Percentiles rank a stretch among this genome's conserved stretches.
Conservation (phyloP, 2,329 filamentous ascomycete genomes). For the Colletotrichum sansevieriae region DNA sequence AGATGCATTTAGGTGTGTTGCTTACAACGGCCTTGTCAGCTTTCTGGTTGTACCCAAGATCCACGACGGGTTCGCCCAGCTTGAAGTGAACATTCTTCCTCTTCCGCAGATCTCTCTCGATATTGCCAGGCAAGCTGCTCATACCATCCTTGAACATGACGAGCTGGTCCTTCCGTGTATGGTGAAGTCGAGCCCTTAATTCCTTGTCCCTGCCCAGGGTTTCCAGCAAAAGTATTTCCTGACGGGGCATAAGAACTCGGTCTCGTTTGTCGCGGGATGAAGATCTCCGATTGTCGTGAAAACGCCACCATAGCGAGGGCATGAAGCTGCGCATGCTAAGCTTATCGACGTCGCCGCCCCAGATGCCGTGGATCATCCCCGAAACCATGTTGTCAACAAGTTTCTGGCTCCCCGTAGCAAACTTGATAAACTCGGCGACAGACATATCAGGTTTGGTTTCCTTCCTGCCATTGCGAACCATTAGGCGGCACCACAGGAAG, state of each 20-base stretch:
- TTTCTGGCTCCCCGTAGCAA: conserved; percentile 63
- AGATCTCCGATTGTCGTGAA: neutral
- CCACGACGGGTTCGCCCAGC: conserved; percentile 60
- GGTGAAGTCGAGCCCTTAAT: conserved; percentile 25
- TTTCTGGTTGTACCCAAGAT: conserved; percentile 56
- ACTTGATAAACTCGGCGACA: conserved; percentile 74
- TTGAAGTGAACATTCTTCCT: conserved; percentile 73
- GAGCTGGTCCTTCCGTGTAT: conserved; percentile 29
- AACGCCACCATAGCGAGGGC: conserved; percentile 61
- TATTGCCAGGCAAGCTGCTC: conserved; percentile 67
- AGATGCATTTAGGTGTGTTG: neutral
- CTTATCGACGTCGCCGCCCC: conserved; percentile 87
- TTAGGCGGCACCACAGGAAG: conserved; percentile 52
- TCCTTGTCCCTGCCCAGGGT: conserved; percentile 46
- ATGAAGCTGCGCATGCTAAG: conserved; percentile 77
- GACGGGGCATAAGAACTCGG: conserved; percentile 45
- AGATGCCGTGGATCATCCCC: conserved; percentile 86
- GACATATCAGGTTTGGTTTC: conserved; percentile 71
- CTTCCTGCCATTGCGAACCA: conserved; percentile 24
- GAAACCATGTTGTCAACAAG: conserved; percentile 81
- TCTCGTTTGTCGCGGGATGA: conserved; percentile 31
- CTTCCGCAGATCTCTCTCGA: conserved; percentile 63
- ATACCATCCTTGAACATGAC: conserved; percentile 72
- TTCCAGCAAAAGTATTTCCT: conserved; percentile 49
- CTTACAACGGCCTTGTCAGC: conserved; percentile 59